These are phyloP conservation scores for Heterococcus sp. DNA, from an alignment of 108 stramenopile genomes.

Conservation along the genomic window DNA sequence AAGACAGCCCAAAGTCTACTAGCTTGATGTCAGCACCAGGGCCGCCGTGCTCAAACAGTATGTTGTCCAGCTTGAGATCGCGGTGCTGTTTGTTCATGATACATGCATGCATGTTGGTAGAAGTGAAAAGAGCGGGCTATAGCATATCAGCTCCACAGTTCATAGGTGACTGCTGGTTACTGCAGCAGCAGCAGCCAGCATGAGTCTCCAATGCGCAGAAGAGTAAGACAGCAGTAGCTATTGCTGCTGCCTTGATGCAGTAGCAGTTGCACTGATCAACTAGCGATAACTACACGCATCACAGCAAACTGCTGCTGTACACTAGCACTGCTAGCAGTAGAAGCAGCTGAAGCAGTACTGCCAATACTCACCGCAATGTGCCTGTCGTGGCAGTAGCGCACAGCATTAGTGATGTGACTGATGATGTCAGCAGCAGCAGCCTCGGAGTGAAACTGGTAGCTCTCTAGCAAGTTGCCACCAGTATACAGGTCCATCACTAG, in stretches of 20 bases:
- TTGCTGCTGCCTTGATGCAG: no score
- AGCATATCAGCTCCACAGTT: no score
- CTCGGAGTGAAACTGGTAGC: conserved; percentile 5
- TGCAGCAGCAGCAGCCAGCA: background rate
- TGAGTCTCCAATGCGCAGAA: no score
- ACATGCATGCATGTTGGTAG: background rate
- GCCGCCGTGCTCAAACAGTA: conserved; percentile 39
- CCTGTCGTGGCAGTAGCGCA: conserved; percentile 86
- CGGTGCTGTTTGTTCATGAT: conserved; percentile 15
- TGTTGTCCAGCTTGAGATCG: conserved; percentile 49
- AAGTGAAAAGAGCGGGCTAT: background rate
- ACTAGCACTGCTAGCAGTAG: no score
- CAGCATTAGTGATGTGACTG: conserved; percentile 79
- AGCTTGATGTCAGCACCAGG: conserved; percentile 36
- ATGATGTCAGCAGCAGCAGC: conserved; percentile 51
- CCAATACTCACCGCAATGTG: conserved; percentile 66
- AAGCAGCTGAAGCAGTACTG: background rate
- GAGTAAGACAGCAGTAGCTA: no score
- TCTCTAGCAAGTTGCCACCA: conserved; percentile 79
- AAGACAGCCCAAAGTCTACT: conserved; percentile 83
- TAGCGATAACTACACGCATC: conserved; percentile 27
- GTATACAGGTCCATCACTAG: conserved; percentile 84
- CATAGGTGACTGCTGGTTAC: no score
- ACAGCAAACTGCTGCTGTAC: no score
- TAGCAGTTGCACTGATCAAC: no score